Percentiles rank a stretch among this genome's conserved stretches.
Evolutionary conservation across 257 asterid species (phyloP).

Genomic region (Hygrophila difformis): DNA sequence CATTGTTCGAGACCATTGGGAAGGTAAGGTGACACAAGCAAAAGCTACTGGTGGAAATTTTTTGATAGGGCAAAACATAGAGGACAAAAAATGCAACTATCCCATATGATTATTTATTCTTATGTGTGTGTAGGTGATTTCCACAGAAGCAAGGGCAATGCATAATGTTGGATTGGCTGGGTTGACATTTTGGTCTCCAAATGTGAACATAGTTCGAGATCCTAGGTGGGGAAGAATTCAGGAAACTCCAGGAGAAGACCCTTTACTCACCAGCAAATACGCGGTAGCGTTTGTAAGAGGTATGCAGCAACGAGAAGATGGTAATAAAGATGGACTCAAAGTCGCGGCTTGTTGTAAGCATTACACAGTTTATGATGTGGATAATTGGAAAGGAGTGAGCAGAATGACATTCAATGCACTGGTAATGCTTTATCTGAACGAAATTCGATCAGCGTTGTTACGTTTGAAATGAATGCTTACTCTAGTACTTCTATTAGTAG

Average conservation of each 20-base stretch:
- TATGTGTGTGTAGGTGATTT: conserved; percentile 60
- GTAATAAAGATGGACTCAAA: conserved; percentile 49
- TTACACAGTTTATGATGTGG: conserved; percentile 73
- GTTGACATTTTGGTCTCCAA: conserved; percentile 92
- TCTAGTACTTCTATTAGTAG: too few relatives aligned
- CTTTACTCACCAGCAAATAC: conserved; percentile 47
- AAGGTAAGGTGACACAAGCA: conserved; percentile 18
- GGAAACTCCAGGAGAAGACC: conserved; percentile 98
- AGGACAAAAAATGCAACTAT: neutral
- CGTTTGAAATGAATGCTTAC: neutral
- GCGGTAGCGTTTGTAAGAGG: conserved; percentile 53
- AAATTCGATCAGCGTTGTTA: neutral
- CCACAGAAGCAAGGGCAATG: conserved; percentile 97
- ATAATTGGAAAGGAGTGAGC: conserved; percentile 60
- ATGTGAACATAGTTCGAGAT: conserved; percentile 81
- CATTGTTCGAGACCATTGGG: conserved; percentile 49
- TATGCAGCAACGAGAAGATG: conserved; percentile 62
- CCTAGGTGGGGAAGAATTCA: conserved; percentile 99
- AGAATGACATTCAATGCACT: conserved; percentile 60
- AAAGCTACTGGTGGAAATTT: too few relatives aligned
- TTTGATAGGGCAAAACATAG: too few relatives aligned
- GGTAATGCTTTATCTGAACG: conserved; percentile 22
- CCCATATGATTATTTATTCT: too few relatives aligned
- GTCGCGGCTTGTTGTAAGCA: conserved; percentile 72
- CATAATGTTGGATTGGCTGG: conserved; percentile 91